Base-by-base conservation (phyloP, 2,329 filamentous ascomycete genomes). In the Myriangium duriaei region DNA sequence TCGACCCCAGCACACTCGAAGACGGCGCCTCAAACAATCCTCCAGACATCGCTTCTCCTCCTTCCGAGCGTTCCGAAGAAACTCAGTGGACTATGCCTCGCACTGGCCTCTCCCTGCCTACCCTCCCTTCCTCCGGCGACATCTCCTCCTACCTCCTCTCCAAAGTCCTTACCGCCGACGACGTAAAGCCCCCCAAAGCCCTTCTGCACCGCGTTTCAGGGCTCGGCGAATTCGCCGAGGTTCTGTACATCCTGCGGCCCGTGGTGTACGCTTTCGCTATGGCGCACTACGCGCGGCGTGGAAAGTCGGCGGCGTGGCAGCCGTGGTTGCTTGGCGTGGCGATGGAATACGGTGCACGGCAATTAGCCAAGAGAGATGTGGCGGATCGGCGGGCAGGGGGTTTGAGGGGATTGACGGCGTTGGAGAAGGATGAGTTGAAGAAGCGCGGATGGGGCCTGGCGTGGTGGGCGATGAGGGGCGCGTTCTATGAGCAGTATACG, bases 391-490 rank as follows among this genome's bases (percentile, higher is more conserved):
- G 76, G 21, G 72, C 86, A 10, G 76, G 80, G 31, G 79, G 84
- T 18, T 65, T 91, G 44, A 72, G 83, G 34, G 86, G 74, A 1
- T 54, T 91, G 19, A 94, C 88, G 15, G 76, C 81, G 6, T 68
- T 98, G 12, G 91, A 98, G 62, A 76, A 79, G 40, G 88, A 95
- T 48, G 88, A 96, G 64, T 76, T 92, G 69, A 77, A 71, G 54
- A 86, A 84, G 61, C 72, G 91, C 45, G 86, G 82, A 28, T 93
- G 86, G 85, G 78, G 76, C 2, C 79, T 95, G 68, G 81, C 78
- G 13, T 96, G 91, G 88, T 98, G 91, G 91, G 64, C 73, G 16
- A 91, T 98, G 84, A 76, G 88, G 43, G 88, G 91, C n/a, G 86
- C 87, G 2, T 93, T 93, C 51, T 98, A 98, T 60, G 84, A 96